Base-by-base conservation (phyloP, 306 rosid genomes). In the Hylodesmum podocarpum region DNA sequence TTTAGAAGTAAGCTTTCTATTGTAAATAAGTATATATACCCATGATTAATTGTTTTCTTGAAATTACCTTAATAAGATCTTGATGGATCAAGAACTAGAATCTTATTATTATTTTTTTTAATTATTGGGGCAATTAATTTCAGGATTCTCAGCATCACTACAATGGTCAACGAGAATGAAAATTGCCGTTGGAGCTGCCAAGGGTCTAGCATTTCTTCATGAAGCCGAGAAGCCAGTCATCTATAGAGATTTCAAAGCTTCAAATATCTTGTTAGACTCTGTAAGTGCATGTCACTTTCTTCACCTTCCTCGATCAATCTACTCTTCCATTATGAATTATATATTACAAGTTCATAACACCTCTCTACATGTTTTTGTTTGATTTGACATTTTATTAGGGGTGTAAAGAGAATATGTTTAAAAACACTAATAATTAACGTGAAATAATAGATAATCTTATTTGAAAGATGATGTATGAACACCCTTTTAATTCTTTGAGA, bases 141-240 rank as follows among this genome's bases (percentile, higher is more conserved):
- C 81, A 94, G 98, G 97, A 77, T 88, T 78, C 64, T 84, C 97
- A 3, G 91, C 69, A 24, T 89, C 97, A 27, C 34, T 94, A 0
- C 87, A 91, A 8, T 94, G 98, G 98, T 91, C 97, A 61, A 71
- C 93, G 55, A 88, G 98, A 83, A 94, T 94, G 96, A 94, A 94
- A 74, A 94, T 94, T 50, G 98, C 91, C 37, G 81, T 90, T 41
- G 98, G 96, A 76, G 98, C 98, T 43, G 98, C 98, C 14, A 88
- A 91, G 80, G 97, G 98, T 21, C 81, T 94, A 16, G 90, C 90
- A 18, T 91, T 94, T 55, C 93, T 94, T 46, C 98, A 94, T 36
- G 98, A 86, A 34, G 97, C 97, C 9, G 88, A 87, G 43, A 89
- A 91, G 33, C 94, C 97, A 4, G 96, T 94, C 9, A 94, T 94